Evolutionary conservation across 257 asterid genomes (phyloP).

Genomic region (Echium plantagineum): DNA sequence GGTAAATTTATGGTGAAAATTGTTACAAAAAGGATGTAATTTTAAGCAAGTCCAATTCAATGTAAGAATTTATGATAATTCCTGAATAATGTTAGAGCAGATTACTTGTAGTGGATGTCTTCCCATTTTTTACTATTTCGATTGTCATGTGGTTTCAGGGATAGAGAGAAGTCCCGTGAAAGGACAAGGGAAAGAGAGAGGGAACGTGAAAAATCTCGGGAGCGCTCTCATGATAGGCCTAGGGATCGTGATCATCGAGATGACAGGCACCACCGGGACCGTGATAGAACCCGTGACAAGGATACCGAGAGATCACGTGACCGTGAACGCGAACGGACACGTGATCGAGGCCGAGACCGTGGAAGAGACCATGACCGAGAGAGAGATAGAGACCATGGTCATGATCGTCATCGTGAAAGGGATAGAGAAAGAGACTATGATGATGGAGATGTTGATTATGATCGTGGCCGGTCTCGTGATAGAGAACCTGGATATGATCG

Average conservation of each 20-base stretch:
- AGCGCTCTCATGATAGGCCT: constrained; percentile 65
- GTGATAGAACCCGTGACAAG: constrained; percentile 58
- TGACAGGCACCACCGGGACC: constrained; percentile 80
- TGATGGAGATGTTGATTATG: constrained; percentile 19
- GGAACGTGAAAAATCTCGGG: constrained; percentile 60
- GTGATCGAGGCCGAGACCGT: constrained; percentile 49
- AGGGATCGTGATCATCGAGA: constrained; percentile 84
- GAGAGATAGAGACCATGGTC: constrained; percentile 35
- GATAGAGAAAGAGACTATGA: constrained; percentile 22
- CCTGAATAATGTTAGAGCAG: too few species aligned
- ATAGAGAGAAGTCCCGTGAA: constrained; percentile 86
- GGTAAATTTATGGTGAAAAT: too few species aligned
- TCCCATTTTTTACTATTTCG: background rate
- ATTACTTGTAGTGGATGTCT: too few species aligned
- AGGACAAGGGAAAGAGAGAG: constrained; percentile 55
- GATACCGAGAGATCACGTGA: constrained; percentile 61
- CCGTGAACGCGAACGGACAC: constrained; percentile 32
- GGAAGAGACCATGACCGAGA: constrained; percentile 37
- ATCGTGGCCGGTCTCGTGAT: constrained; percentile 27
- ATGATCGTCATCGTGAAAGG: constrained; percentile 29
- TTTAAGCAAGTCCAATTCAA: too few species aligned
- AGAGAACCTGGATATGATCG: constrained; percentile 25
- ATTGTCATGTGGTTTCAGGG: constrained; percentile 22
- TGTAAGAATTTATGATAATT: too few species aligned
- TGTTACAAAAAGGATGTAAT: too few species aligned